Conservation (phyloP, 192 early-diverging fungal genomes). For the Coemansia erecta region DNA sequence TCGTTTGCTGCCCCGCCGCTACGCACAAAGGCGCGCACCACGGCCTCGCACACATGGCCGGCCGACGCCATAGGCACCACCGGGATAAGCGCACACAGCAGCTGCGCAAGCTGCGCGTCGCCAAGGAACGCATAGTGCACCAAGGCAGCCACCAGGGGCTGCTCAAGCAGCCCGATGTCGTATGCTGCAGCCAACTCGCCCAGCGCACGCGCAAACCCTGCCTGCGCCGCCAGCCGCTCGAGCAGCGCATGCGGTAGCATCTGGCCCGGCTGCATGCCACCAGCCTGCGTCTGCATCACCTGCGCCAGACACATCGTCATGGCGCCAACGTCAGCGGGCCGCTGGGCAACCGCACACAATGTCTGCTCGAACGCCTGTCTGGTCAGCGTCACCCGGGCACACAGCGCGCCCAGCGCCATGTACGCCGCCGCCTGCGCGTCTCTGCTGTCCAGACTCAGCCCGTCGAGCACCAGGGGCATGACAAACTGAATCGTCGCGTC, state of each 20-base stretch:
- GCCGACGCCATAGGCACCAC: constrained; percentile 12
- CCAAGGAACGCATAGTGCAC: constrained; percentile 14
- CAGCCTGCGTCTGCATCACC: constrained; percentile 41
- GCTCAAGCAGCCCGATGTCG: constrained; percentile 25
- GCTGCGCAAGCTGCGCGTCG: background rate
- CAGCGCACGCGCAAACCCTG: constrained; percentile 10
- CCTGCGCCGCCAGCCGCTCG: constrained; percentile 8
- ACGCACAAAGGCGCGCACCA: constrained; percentile 24
- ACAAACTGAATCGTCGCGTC: constrained; percentile 41
- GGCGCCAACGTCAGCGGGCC: constrained; percentile 18
- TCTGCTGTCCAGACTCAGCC: constrained; percentile 17
- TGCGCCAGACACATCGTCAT: constrained; percentile 42
- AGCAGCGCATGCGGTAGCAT: constrained; percentile 13
- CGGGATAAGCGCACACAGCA: constrained; percentile 20
- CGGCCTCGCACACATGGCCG: constrained; percentile 16
- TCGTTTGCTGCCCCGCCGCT: constrained; percentile 6
- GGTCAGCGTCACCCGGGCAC: constrained; percentile 35
- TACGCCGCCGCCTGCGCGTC: constrained; percentile 46
- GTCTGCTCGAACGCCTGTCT: constrained; percentile 26
- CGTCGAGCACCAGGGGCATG: constrained; percentile 32
- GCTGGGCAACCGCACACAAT: constrained; percentile 28
- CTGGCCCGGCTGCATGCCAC: background rate
- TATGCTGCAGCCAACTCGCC: constrained; percentile 17
- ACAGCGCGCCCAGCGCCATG: constrained; percentile 37
- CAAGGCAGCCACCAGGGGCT: constrained; percentile 23